Percentiles rank a stretch among this genome's conserved stretches.
Evolutionary conservation across 139 green algal genomes (phyloP).

Genomic region (Micractinium conductrix): DNA sequence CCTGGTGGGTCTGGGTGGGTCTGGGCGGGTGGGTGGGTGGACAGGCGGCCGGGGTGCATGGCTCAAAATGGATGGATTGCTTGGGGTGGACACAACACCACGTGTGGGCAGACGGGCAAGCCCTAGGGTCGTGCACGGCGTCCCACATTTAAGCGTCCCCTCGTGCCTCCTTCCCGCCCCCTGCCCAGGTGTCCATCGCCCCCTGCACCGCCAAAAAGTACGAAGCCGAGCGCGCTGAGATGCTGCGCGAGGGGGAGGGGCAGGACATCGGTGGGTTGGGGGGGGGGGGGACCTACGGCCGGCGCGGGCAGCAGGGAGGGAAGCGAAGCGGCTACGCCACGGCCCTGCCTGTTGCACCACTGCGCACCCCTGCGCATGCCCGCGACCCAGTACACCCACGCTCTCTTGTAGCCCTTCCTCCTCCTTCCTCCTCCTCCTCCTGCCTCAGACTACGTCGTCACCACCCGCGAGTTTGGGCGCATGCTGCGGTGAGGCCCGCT

Average conservation of each 20-base stretch:
- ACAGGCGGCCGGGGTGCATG: neutral
- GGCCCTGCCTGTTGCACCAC: too few species aligned
- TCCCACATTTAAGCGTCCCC: too few species aligned
- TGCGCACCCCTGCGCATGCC: too few species aligned
- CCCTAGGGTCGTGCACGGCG: too few species aligned
- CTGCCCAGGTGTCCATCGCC: slow-evolving; percentile 53
- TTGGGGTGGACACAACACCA: too few species aligned
- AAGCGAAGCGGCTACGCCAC: too few species aligned
- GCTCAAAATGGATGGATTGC: too few species aligned
- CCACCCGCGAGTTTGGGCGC: slow-evolving; percentile 65
- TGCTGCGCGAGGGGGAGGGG: slow-evolving; percentile 26
- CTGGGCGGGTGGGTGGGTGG: neutral
- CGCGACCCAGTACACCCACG: too few species aligned
- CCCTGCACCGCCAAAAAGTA: slow-evolving; percentile 71
- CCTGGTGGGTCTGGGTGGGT: slow-evolving; percentile 43
- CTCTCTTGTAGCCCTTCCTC: too few species aligned
- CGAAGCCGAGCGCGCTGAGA: slow-evolving; percentile 66
- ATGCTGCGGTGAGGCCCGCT: slow-evolving; percentile 44
- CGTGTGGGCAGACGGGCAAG: too few species aligned
- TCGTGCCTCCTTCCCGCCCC: neutral
- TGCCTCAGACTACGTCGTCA: slow-evolving; percentile 67
- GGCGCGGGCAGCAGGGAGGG: too few species aligned
- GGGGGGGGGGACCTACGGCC: too few species aligned
- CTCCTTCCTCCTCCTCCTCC: neutral
- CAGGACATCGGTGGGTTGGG: slow-evolving; percentile 51